phyloP scores from a whole-genome alignment of 2,329 filamentous ascomycete genomes.

The Teratosphaeria nubilosa region DNA sequence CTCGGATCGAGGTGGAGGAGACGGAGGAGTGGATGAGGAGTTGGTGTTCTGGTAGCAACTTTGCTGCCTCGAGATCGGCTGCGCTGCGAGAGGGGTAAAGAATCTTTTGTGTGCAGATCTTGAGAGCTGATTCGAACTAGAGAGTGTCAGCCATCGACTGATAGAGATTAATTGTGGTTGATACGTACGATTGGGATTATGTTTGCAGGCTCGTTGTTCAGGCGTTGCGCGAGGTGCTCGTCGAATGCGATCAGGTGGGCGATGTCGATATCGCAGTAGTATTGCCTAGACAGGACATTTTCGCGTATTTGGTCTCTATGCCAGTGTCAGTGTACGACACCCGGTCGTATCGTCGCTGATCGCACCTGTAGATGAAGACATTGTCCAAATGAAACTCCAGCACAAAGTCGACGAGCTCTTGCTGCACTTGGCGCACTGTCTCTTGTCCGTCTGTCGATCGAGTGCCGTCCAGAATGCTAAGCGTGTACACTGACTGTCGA shows the following conservation, averaged over 20 bases:
- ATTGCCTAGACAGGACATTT: constrained; percentile 88
- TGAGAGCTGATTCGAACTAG: constrained; percentile 83
- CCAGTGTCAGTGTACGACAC: constrained; percentile 2
- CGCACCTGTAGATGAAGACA: constrained; percentile 82
- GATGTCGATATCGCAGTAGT: constrained; percentile 93
- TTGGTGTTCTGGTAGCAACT: constrained; percentile 67
- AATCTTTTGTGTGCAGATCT: constrained; percentile 85
- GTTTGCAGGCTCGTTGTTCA: constrained; percentile 82
- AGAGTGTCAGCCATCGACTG: constrained; percentile 1
- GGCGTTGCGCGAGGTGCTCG: constrained; percentile 81
- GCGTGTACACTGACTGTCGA: constrained; percentile 73
- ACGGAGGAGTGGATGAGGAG: constrained; percentile 88
- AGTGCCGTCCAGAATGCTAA: constrained; percentile 59
- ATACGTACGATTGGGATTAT: constrained; percentile 73
- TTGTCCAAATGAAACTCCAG: constrained; percentile 91
- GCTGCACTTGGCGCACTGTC: constrained; percentile 50
- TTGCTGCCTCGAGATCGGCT: constrained; percentile 44
- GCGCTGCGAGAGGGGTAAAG: constrained; percentile 67
- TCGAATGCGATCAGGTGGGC: constrained; percentile 93
- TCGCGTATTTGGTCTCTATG: constrained; percentile 84
- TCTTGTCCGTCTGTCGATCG: constrained; percentile 24
- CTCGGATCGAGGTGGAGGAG: constrained; percentile 83
- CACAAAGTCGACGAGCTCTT: constrained; percentile 79
- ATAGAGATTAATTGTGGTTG: not conserved
- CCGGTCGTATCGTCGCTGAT: not conserved